Percentiles rank a stretch among this genome's conserved stretches.
These are phyloP conservation scores for Pseudocercospora crystallina DNA, from an alignment of 2,329 filamentous ascomycete species.

Conservation along the genomic window DNA sequence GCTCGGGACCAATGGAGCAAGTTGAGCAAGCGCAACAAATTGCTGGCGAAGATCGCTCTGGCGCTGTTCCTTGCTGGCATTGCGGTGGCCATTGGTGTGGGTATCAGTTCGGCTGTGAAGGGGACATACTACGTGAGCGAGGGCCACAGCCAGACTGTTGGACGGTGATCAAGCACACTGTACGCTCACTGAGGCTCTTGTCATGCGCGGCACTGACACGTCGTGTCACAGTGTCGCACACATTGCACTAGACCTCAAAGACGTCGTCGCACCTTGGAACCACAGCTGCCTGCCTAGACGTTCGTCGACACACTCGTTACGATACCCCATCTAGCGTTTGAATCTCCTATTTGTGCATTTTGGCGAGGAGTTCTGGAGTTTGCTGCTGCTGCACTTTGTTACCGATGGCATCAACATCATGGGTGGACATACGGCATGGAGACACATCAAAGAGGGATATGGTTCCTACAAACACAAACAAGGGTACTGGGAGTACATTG, in stretches of 20 bases:
- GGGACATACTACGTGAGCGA: conserved; percentile 47
- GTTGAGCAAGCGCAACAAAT: conserved; percentile 45
- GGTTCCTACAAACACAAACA: no score
- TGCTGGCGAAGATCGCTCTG: conserved; percentile 47
- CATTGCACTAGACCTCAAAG: background rate
- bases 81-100: conserved; percentile 50
- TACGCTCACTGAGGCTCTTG: background rate
- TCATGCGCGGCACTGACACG: background rate
- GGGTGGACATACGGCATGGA: no score
- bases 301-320: background rate
- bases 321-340: conserved; percentile 7
- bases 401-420: no score
- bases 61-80: conserved; percentile 47
- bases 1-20: conserved; percentile 37
- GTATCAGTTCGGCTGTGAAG: conserved; percentile 50
- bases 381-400: no score
- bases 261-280: background rate
- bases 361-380: conserved; percentile 9
- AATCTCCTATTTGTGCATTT: conserved; percentile 1
- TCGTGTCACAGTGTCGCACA: background rate
- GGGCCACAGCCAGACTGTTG: conserved; percentile 27
- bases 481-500: no score
- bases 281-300: background rate
- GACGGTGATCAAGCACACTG: conserved; percentile 3
- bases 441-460: no score